Conservation (phyloP, 352 stramenopile genomes). For the Globisporangium okanoganense region DNA sequence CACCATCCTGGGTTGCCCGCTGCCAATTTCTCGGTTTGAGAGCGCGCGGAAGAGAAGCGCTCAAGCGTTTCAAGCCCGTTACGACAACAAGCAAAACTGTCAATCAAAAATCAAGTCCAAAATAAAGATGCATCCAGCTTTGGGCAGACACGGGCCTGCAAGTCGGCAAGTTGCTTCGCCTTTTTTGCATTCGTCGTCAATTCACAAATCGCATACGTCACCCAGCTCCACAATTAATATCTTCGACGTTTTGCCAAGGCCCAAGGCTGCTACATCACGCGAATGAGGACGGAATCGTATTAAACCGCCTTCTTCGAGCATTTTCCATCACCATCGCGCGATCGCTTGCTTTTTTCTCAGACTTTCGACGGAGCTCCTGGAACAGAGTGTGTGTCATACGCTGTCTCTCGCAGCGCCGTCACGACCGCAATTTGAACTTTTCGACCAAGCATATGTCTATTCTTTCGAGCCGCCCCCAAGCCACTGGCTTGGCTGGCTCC, state of each 20-base stretch:
- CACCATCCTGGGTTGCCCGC: not conserved
- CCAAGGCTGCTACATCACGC: not conserved
- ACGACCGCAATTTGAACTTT: constrained; percentile 5
- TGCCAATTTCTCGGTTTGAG: not conserved
- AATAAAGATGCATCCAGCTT: no score
- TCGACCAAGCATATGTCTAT: no score
- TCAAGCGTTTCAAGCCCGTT: constrained; percentile 3
- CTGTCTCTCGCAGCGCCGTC: constrained; percentile 3
- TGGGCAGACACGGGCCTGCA: not conserved
- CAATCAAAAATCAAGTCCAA: constrained; percentile 1
- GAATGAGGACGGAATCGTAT: not conserved
- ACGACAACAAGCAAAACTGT: constrained; percentile 1
- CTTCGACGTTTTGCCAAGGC: not conserved
- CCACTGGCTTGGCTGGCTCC: not conserved
- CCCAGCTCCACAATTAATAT: not conserved
- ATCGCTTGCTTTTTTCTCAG: constrained; percentile 3
- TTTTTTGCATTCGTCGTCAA: not conserved
- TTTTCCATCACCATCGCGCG: not conserved
- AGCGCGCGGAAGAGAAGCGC: not conserved
- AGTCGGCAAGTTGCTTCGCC: not conserved
- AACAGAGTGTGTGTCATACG: not conserved
- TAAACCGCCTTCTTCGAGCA: constrained; percentile 1
- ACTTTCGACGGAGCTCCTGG: not conserved
- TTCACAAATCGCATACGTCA: not conserved
- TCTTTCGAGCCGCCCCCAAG: not conserved